Percentiles rank a stretch among this genome's conserved stretches.
These are phyloP conservation scores for Fusarium sp. DNA, from an alignment of 2,329 filamentous ascomycete genomes.

Conservation along the genomic window DNA sequence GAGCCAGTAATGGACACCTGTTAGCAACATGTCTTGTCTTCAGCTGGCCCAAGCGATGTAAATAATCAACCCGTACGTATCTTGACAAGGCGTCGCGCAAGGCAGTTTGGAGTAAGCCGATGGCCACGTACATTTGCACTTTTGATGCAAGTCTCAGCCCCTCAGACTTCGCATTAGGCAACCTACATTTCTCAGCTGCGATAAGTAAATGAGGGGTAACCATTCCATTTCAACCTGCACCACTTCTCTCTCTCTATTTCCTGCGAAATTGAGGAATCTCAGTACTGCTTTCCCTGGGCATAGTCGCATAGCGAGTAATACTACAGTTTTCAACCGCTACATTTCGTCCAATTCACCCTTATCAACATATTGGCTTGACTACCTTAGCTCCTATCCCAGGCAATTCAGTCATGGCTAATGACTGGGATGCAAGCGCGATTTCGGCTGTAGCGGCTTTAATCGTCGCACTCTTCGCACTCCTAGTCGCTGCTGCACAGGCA, in stretches of 20 bases:
- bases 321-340: neutral
- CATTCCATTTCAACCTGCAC: neutral
- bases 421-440: neutral
- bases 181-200: neutral
- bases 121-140: neutral
- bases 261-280: no score
- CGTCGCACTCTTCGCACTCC: neutral
- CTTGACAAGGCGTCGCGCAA: neutral
- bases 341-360: accelerated
- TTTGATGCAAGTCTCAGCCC: neutral
- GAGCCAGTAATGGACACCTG: no score
- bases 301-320: accelerated
- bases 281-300: no score
- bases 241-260: neutral
- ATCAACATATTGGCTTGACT: accelerated
- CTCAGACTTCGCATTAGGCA: neutral
- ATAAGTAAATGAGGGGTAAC: neutral
- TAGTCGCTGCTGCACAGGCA: neutral
- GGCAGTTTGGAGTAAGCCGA: neutral
- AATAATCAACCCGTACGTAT: no score
- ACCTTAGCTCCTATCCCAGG: neutral
- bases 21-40: neutral
- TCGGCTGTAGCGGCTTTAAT: neutral
- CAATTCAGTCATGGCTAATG: neutral
- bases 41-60: neutral